Base-by-base conservation (phyloP, 2,329 filamentous ascomycete species). In the Proliferodiscus dingleyae region DNA sequence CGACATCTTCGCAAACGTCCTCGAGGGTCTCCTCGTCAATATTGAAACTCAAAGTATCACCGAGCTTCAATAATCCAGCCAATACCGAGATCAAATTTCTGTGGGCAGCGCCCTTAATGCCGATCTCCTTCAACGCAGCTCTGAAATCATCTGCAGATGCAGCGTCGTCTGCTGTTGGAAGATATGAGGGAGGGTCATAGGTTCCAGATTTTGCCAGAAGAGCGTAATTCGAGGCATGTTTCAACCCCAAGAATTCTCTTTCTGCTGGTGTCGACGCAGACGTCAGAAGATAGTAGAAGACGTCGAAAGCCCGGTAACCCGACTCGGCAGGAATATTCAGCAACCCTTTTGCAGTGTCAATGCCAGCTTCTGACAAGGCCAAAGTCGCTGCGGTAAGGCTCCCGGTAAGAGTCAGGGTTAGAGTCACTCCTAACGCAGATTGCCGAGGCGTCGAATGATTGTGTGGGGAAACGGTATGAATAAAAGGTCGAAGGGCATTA, bases 211-310 rank as follows among this genome's bases (percentile, higher is more conserved):
- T 83, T 51, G 86, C 81, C 15, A 98, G 74, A 1, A 98, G 72
- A 5, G 81, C 68, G 64, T 97, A 98, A 34, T 78, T 75, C 3
- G 87, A 85, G 2, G 87, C 80, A 7, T 81, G 74, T 67, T 89
- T 86, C 23, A 98, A 76, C 21, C 85, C 82, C 11, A 98, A 71
- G 50, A 90, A 95, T 63, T 97, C 91, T 45, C 89, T 77, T 68
- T 98, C 93, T 2, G 89, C 84, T 3, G 85, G 81, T 1, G 88
- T 93, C 0, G 93, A 95, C 1, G 87, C 86, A n/a, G 87, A 89
- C 0, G 90, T 94, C 33, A 97, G 75, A 1, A 98, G 80, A 60
- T 96, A 97, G 70, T 98, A 97, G 63, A 98, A 97, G 40, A 95
- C 93, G 62, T 98, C 91, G 58, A 98, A 98, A 3, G 91, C 93